Evolutionary conservation across 139 green algal species (phyloP), one percentile per base, ranked within the genome.

Genomic region (Auxenochlorella pyrenoidosa): DNA sequence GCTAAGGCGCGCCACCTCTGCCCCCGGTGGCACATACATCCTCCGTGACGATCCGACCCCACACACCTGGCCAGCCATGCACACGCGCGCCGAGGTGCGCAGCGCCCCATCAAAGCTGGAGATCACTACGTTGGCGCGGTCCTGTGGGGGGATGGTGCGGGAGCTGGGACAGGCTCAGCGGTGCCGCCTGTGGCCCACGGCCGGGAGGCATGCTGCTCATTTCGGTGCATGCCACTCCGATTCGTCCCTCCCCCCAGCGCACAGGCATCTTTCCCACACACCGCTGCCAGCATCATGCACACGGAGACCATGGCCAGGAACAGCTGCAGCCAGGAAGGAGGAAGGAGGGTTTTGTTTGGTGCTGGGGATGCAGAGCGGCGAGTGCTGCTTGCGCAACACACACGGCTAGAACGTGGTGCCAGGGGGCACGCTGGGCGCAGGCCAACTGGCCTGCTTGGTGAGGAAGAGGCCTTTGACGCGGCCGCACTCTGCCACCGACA

Each of bases 231-330:
- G n/a, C n/a, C n/a, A n/a, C n/a, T n/a, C n/a, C n/a, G n/a, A n/a
- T n/a, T n/a, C n/a, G n/a, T n/a, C n/a, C n/a, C n/a, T n/a, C n/a
- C n/a, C n/a, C n/a, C n/a, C n/a, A n/a, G n/a, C n/a, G n/a, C n/a
- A n/a, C n/a, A n/a, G n/a, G n/a, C n/a, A n/a, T n/a, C n/a, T n/a
- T n/a, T n/a, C 47, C 10, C 18, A 63, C 54, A 24, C 54, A 63
- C 54, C 2, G 82, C 82, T 5, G 82, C 82, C n/a, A 86, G 43
- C 82, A 86, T 86, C 21, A 86, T 73, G n/a, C 43, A 66, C n/a
- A 86, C 82, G 10, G 19, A n/a, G 32, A 79, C 66, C 82, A 86
- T 86, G 66, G 66, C 66, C 1, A 86, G 47, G 82, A 79, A 78
- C 6, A 79, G 19, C 65, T 79, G 59, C 38, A 41, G 44, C 41